Evolutionary conservation across 352 stramenopile genomes (phyloP), one percentile per base, ranked within the genome.

Genomic region (Phytophthora chlamydospora): DNA sequence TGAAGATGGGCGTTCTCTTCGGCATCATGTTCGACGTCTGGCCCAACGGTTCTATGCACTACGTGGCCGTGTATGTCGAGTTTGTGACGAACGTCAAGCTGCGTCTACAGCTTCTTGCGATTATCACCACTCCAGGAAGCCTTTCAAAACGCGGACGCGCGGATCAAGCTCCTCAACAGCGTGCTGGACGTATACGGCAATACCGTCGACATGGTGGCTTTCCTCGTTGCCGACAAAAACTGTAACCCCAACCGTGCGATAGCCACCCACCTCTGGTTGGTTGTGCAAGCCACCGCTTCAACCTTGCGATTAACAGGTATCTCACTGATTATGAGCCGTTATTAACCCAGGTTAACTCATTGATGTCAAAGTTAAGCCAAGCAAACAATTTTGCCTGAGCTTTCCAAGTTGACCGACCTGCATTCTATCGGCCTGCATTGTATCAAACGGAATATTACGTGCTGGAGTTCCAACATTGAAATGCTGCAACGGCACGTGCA

Each of bases 131-230:
- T 60, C 31, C 19, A 62, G 3, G 33, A 58, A 2, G 50, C 39
- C 0, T 35, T 40, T 1, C 47, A 46, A 38, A 34, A 40, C 14
- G 50, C 56, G 3, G 56, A 71, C 32, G 39, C 39, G 19, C 63
- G 64, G 33, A 44, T 49, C 1, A 36, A 56, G 35, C 10, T 48
- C 4, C 29, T 71, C 0, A 34, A 50, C 0, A 24, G 21, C 14
- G 40, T 71, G 7, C 45, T 66, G 3, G 31, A 19, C 32, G 50
- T 59, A 0, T 71, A 67, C 45, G 14, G 36, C 39, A 67, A 61
- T 50, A 45, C 8, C 0, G 14, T 55, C 3, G 31, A 21, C 10
- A 59, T 62, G 45, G 38, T 66, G 12, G 49, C 39, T 1, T 61
- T 51, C 17, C 9, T 61, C 19, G 12, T 51, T 4, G 34, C 17